Evolutionary conservation across 2,329 filamentous ascomycete genomes (phyloP).

Genomic region (Fusarium nygamai): DNA sequence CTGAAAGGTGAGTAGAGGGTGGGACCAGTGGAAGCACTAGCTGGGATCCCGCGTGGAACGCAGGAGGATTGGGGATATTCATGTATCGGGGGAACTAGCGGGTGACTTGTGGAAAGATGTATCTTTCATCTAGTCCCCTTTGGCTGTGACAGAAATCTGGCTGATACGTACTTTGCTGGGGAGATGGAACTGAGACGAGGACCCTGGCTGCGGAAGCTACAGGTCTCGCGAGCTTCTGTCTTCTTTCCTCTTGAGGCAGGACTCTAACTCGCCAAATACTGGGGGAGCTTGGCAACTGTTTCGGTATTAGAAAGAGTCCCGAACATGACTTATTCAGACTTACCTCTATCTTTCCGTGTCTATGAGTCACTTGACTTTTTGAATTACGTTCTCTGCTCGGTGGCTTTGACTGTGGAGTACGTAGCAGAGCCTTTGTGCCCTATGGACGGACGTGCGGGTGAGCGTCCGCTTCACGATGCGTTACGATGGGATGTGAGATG

Average conservation of each 20-base stretch:
- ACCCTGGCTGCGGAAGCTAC: slow-evolving; percentile 34
- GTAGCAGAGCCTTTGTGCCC: background rate
- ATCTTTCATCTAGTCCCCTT: background rate
- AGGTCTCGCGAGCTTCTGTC: slow-evolving; percentile 34
- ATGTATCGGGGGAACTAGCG: slow-evolving; percentile 36
- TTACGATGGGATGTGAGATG: slow-evolving; percentile 10
- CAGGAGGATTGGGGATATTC: slow-evolving; percentile 33
- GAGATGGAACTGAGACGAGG: slow-evolving; percentile 14
- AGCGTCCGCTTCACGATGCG: slow-evolving; percentile 7
- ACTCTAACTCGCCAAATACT: slow-evolving; percentile 23
- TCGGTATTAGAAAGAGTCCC: slow-evolving; percentile 21
- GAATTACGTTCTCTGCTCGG: background rate
- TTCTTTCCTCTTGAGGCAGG: slow-evolving; percentile 37
- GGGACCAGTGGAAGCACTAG: slow-evolving; percentile 13
- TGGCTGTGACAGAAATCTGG: slow-evolving; percentile 11
- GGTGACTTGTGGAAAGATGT: background rate
- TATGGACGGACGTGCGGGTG: slow-evolving; percentile 1
- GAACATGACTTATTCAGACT: slow-evolving; percentile 11
- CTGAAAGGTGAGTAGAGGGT: slow-evolving; percentile 36
- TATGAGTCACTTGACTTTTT: slow-evolving; percentile 22
- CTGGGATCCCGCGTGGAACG: slow-evolving; percentile 39
- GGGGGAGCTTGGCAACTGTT: slow-evolving; percentile 26
- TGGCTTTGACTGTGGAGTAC: slow-evolving; percentile 5
- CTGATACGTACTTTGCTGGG: slow-evolving; percentile 29
- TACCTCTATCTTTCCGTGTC: background rate